Conservation (phyloP, 106 monocot genomes). For the Gastrodia elata region DNA sequence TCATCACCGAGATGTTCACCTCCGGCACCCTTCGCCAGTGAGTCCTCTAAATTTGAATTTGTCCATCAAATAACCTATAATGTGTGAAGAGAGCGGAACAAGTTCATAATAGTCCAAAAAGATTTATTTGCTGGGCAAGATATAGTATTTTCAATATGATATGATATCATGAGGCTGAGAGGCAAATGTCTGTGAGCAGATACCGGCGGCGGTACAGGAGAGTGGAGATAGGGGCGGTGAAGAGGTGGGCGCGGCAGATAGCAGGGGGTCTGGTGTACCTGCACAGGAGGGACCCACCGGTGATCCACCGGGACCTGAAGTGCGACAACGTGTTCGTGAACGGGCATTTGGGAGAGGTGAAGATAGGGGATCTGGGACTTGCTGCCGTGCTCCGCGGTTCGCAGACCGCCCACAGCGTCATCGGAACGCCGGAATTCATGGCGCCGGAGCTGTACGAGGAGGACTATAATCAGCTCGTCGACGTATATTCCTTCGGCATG, state of each 20-base stretch:
- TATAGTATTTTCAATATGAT: too few relatives aligned
- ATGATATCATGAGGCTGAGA: too few relatives aligned
- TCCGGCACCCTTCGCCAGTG: slow-evolving; percentile 94
- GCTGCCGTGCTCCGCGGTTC: slow-evolving; percentile 74
- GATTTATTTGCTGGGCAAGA: too few relatives aligned
- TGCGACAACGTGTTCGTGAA: slow-evolving; percentile 96
- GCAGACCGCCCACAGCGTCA: slow-evolving; percentile 76
- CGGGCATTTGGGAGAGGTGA: slow-evolving; percentile 89
- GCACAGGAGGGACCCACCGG: slow-evolving; percentile 72
- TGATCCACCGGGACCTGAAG: slow-evolving; percentile 96
- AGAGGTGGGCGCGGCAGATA: slow-evolving; percentile 80
- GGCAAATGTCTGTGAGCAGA: slow-evolving; percentile 21
- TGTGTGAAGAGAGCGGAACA: too few relatives aligned
- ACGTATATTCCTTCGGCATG: slow-evolving; percentile 96
- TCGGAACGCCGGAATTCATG: slow-evolving; percentile 99
- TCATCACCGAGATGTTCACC: slow-evolving; percentile 98
- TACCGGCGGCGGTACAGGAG: slow-evolving; percentile 67
- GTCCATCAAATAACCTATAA: background rate
- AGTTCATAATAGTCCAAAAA: too few relatives aligned
- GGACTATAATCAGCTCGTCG: slow-evolving; percentile 87
- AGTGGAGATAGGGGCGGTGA: slow-evolving; percentile 64
- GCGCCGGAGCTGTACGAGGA: slow-evolving; percentile 99
- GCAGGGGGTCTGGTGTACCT: slow-evolving; percentile 73
- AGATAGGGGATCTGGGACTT: slow-evolving; percentile 94
- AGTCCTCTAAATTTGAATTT: background rate